Base-by-base conservation (phyloP, 2,329 filamentous ascomycete species). In the Arthrobotrys musiformis region DNA sequence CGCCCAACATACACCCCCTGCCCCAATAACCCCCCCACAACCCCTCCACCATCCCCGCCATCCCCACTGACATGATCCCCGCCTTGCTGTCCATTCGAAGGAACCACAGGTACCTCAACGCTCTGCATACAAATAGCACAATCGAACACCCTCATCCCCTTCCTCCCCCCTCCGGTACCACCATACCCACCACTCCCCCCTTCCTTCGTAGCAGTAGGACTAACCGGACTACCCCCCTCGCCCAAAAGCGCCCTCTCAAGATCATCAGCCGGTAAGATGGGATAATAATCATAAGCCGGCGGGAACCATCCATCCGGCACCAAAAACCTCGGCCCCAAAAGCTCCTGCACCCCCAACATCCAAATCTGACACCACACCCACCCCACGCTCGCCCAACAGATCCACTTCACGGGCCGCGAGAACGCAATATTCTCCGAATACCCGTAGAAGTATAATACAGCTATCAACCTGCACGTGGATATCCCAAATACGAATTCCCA, bases 121-220 rank as follows among this genome's bases (percentile, higher is more conserved):
- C 92, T 88, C 84, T 97, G 93, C 84, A 94, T 92, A 83, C 95
- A 99, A 80, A 99, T 97, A 17, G 94, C 93, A 83, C 95, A 99
- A 84, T 98, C 94, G 76, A 97, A 95, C 0, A 83, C 89, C 87
- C 75, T 87, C n/a, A 50, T 76, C 13, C 85, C 80, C 85, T 87
- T 74, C 67, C 37, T 67, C 85, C 83, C 78, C 85, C 84, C 58
- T 84, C 84, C 42, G 22, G 54, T 35, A 7, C 33, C 64, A 4
- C 60, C 60, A 35, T 58, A 42, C n/a, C 56, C 50, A 5, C n/a
- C 46, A 17, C 35, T 56, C 0, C 64, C 48, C 11, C 61, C 50
- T 15, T 81, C 82, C 40, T 83, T 81, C 4, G 83, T 79, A 24
- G 80, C 78, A 48, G 85, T 84, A 37, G 83, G 81, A 76, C 84